Base-by-base conservation (phyloP, 176 grass and related monocot genomes). In the Rhipidocladum racemiflorum region DNA sequence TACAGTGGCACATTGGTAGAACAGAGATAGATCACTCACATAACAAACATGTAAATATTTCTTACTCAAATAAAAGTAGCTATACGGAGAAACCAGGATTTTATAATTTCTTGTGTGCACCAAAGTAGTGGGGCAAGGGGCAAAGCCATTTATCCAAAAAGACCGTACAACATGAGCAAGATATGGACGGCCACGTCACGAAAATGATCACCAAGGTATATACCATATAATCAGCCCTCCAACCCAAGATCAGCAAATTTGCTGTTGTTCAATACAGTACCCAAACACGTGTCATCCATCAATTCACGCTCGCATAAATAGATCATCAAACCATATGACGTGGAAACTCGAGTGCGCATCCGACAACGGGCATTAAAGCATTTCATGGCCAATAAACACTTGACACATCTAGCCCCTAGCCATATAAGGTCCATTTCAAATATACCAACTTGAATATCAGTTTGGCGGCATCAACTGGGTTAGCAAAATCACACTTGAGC, bases 121-220 rank as follows among this genome's bases (percentile, higher is more conserved):
- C 55, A n/a, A 51, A 36, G 75, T 40, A 68, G 25, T 46, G 34
- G 35, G 35, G 13, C 39, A 81, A 81, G 65, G 1, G 15, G 17
- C 45, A 35, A 80, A 5, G 62, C 13, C 27, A 76, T 4, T 76
- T 57, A 44, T 72, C 48, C 61, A 59, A 76, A 21, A 84, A 11
- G 11, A 67, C 13, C 23, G 0, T 75, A 17, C 74, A 48, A 59
- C 30, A 78, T 38, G 29, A 86, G 42, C 45, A 76, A 71, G 35
- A 34, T 55, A 56, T 57, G 44, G 72, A 63, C 51, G 36, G 32
- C 54, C 21, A 89, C 23, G 0, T 80, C 76, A 88, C 23, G 13
- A 64, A 65, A 88, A 78, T 11, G 12, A 29, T 51, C n/a, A 68
- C 12, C 29, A 49, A 75, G 15, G 55, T 76, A 51, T 29, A 45